Percentiles rank a stretch among this genome's conserved stretches.
These are phyloP conservation scores for Straminergon stramineum DNA, from an alignment of 225 moss, liverwort and hornwort genomes.

Conservation along the genomic window DNA sequence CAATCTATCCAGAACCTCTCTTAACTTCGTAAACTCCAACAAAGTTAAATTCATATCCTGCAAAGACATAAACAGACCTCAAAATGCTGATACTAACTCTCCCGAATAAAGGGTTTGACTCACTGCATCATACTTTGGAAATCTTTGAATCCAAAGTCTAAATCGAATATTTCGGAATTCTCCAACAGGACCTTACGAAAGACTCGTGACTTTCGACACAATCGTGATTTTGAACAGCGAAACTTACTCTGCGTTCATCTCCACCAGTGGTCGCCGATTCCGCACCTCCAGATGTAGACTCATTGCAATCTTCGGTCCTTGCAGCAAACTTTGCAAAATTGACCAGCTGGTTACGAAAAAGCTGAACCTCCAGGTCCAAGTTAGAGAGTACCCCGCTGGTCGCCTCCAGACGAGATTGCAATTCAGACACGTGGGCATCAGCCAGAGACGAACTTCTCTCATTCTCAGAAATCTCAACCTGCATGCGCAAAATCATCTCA, in stretches of 20 bases:
- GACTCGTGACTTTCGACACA: neutral
- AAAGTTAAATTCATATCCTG: constrained; percentile 30
- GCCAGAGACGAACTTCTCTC: constrained; percentile 39
- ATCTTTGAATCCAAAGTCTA: neutral
- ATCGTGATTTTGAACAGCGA: neutral
- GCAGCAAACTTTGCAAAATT: constrained; percentile 18
- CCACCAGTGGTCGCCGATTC: neutral
- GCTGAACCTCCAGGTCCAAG: constrained; percentile 44
- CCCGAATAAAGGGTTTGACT: neutral
- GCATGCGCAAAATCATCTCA: constrained; percentile 84
- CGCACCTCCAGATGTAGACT: constrained; percentile 3
- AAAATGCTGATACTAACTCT: neutral
- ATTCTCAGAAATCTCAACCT: constrained; percentile 66
- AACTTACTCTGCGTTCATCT: constrained; percentile 23
- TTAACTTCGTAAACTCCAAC: constrained; percentile 31
- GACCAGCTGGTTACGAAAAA: constrained; percentile 39
- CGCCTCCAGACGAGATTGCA: constrained; percentile 51
- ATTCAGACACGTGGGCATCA: constrained; percentile 36
- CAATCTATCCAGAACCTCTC: constrained; percentile 26
- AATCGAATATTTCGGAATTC: neutral
- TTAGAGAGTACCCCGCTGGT: constrained; percentile 31
- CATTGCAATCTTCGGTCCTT: constrained; percentile 6
- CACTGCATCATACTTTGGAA: neutral
- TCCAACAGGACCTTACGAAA: neutral
- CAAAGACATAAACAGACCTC: neutral